Conservation (phyloP, 306 rosid species). For the Spatholobus suberectus region DNA sequence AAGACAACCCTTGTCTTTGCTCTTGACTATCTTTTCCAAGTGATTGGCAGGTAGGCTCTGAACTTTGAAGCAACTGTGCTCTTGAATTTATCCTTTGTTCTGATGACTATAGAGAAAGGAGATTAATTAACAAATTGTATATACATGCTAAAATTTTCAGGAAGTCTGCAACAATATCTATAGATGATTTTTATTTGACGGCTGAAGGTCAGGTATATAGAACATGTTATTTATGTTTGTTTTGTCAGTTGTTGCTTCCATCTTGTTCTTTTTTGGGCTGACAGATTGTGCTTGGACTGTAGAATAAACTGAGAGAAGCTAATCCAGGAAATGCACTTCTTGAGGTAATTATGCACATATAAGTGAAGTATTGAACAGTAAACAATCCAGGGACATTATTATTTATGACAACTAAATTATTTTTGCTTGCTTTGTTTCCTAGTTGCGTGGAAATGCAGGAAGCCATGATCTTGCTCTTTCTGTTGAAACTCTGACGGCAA, state of each 20-base stretch:
- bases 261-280: constrained; percentile 28
- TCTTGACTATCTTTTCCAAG: constrained; percentile 79
- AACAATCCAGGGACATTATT: constrained; percentile 9
- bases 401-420: constrained; percentile 2
- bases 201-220: constrained; percentile 79
- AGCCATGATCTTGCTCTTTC: constrained; percentile 91
- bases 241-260: neutral
- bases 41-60: constrained; percentile 59
- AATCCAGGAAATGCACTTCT: constrained; percentile 85
- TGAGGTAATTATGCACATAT: constrained; percentile 64
- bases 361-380: neutral
- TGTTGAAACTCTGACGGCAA: constrained; percentile 67
- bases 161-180: constrained; percentile 86
- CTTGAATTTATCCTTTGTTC: constrained; percentile 34
- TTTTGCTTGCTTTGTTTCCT: constrained; percentile 31
- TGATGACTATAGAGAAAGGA: neutral
- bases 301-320: constrained; percentile 79
- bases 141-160: constrained; percentile 58
- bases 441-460: constrained; percentile 94
- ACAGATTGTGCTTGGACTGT: constrained; percentile 47
- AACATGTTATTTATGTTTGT: constrained; percentile 26
- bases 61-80: constrained; percentile 13
- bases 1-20: constrained; percentile 96
- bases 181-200: constrained; percentile 91
- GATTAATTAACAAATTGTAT: constrained; percentile 33